These are phyloP conservation scores for Ustilago loliicola DNA, from an alignment of 1,284 basidiomycete genomes.

Conservation along the genomic window DNA sequence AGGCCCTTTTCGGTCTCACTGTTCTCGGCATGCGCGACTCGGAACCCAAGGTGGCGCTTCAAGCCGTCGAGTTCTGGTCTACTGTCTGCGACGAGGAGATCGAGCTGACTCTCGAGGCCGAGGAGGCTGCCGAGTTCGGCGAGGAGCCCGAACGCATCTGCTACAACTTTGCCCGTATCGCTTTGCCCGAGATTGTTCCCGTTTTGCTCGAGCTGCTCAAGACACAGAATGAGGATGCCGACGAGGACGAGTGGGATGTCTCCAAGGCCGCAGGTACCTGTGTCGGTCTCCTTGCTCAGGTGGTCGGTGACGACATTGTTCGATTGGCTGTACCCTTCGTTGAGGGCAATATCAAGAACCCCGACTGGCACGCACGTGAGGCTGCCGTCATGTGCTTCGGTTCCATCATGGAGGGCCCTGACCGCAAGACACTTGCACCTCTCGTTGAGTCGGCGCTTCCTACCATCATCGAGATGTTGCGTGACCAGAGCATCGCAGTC, in stretches of 20 bases:
- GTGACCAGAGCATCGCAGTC: conserved; percentile 85
- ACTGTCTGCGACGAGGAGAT: conserved; percentile 98
- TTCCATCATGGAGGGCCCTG: conserved; percentile 95
- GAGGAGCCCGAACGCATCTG: conserved; percentile 90
- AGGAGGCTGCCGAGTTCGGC: conserved; percentile 92
- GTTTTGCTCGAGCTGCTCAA: conserved; percentile 90
- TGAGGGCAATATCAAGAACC: conserved; percentile 89
- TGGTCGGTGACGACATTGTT: conserved; percentile 91
- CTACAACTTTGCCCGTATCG: conserved; percentile 92
- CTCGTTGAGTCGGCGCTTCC: conserved; percentile 95
- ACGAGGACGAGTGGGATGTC: conserved; percentile 99
- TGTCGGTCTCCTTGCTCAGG: conserved; percentile 86
- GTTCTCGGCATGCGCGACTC: conserved; percentile 97
- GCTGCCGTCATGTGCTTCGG: conserved; percentile 99
- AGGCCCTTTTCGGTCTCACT: conserved; percentile 95
- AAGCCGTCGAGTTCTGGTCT: conserved; percentile 99
- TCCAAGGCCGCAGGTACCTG: conserved; percentile 98
- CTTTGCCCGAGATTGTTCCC: conserved; percentile 92
- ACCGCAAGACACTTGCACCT: conserved; percentile 85
- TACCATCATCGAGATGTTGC: conserved; percentile 95
- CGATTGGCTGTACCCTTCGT: conserved; percentile 96
- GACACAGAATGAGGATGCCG: conserved; percentile 94
- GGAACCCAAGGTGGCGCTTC: conserved; percentile 91
- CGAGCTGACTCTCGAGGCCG: conserved; percentile 89
- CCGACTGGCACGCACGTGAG: conserved; percentile 94